Conservation (phyloP, 73 alveolate genomes). For the Durusdinium trenchii region DNA sequence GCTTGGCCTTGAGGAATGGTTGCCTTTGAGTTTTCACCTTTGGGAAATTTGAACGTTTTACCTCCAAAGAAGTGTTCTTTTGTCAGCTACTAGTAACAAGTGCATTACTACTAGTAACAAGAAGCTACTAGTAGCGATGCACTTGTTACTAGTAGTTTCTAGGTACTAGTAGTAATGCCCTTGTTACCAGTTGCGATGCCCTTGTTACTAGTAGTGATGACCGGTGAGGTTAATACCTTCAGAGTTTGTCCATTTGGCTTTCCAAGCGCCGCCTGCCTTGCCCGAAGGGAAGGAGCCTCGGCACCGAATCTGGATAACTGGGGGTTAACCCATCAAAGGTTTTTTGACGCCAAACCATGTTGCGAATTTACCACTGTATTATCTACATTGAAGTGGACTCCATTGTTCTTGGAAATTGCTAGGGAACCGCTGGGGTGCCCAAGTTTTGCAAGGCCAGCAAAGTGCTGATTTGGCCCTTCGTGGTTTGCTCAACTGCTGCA, state of each 20-base stretch:
- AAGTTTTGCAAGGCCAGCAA: constrained; percentile 32
- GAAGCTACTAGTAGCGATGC: too few species aligned
- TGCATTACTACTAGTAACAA: too few species aligned
- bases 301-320: background rate
- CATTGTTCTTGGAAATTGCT: background rate
- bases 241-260: constrained; percentile 16
- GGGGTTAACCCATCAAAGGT: background rate
- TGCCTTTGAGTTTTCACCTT: background rate
- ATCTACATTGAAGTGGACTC: background rate
- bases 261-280: constrained; percentile 16
- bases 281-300: constrained; percentile 8
- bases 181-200: background rate
- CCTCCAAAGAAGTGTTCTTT: too few species aligned
- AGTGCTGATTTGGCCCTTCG: constrained; percentile 46
- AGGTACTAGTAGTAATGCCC: background rate
- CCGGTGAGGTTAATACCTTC: background rate
- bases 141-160: too few species aligned
- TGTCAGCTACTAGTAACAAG: too few species aligned
- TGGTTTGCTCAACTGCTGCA: constrained; percentile 5
- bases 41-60: background rate
- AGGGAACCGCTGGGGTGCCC: too few species aligned
- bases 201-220: too few species aligned
- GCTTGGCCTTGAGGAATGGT: background rate
- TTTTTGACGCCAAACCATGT: background rate
- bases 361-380: background rate